phyloP scores from a whole-genome alignment of 805 yeast species.

The Saccharomycopsis malanga region DNA sequence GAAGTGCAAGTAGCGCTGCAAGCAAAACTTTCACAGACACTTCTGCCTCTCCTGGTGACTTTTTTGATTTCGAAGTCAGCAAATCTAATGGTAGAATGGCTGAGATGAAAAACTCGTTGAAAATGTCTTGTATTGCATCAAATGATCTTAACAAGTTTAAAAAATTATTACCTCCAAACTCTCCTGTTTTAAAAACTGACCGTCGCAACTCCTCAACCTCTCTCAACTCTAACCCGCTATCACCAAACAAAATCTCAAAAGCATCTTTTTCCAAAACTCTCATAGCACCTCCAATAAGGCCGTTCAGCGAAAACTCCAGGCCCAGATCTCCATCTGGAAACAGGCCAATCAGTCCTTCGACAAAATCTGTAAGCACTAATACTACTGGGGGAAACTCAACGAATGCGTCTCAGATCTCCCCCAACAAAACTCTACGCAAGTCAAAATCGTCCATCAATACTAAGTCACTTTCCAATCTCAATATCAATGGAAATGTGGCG shows the following conservation, averaged over 20 bases:
- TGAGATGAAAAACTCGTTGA: not conserved
- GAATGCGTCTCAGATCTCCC: not conserved
- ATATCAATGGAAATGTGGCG: not conserved
- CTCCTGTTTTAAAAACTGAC: slow-evolving; percentile 11
- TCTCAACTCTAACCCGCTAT: slow-evolving; percentile 3
- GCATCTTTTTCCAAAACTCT: slow-evolving; percentile 7
- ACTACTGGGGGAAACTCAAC: not conserved
- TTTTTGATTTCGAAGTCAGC: slow-evolving; percentile 14
- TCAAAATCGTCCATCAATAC: slow-evolving; percentile 16
- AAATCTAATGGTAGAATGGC: not conserved
- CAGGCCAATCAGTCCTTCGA: slow-evolving; percentile 5
- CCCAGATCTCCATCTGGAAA: slow-evolving; percentile 11
- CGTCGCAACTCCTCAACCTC: not conserved
- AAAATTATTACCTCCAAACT: slow-evolving; percentile 18
- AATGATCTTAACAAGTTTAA: slow-evolving; percentile 17
- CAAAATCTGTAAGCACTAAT: not conserved
- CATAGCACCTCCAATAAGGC: slow-evolving; percentile 11
- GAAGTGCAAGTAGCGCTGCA: not conserved
- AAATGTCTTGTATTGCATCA: slow-evolving; percentile 1
- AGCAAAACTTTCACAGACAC: not conserved
- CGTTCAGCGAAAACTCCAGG: slow-evolving; percentile 12
- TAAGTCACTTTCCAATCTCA: not conserved
- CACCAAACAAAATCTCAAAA: slow-evolving; percentile 16
- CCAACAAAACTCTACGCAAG: slow-evolving; percentile 7
- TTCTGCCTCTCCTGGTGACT: slow-evolving; percentile 1